Evolutionary conservation across 148 eudicot genomes (phyloP).

Genomic region (Simmondsia chinensis): DNA sequence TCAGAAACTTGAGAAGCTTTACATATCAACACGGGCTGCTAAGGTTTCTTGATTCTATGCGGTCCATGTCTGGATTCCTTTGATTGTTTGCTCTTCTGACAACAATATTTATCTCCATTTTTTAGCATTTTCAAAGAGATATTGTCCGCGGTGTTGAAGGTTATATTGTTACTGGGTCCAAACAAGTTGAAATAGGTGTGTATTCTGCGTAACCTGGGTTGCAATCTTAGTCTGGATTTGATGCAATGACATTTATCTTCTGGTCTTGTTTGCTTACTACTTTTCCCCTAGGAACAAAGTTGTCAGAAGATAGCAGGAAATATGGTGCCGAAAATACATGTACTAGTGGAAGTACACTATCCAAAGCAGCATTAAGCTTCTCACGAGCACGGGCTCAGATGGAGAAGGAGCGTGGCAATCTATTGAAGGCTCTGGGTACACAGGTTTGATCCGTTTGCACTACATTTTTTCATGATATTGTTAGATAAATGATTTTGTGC

Average conservation of each 20-base stretch:
- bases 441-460: constrained; percentile 87
- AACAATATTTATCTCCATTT: constrained; percentile 3
- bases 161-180: constrained; percentile 90
- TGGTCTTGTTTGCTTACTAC: constrained; percentile 1
- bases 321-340: constrained; percentile 96
- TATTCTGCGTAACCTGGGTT: neutral
- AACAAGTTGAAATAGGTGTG: constrained; percentile 92
- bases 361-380: constrained; percentile 82
- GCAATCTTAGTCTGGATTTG: neutral
- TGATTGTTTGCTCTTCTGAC: constrained; percentile 4
- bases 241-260: constrained; percentile 9
- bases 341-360: constrained; percentile 80
- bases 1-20: constrained; percentile 94
- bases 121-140: constrained; percentile 97
- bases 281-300: constrained; percentile 56
- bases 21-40: constrained; percentile 92
- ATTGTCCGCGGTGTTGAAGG: constrained; percentile 99
- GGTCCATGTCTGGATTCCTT: neutral
- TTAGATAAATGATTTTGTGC: no score
- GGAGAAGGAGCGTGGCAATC: constrained; percentile 93
- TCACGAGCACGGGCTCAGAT: constrained; percentile 82
- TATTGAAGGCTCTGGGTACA: constrained; percentile 88
- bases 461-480: no score
- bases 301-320: constrained; percentile 96
- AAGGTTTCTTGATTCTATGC: constrained; percentile 40